Evolutionary conservation across 2,329 filamentous ascomycete species (phyloP).

Genomic region (Pseudogymnoascus destructans): DNA sequence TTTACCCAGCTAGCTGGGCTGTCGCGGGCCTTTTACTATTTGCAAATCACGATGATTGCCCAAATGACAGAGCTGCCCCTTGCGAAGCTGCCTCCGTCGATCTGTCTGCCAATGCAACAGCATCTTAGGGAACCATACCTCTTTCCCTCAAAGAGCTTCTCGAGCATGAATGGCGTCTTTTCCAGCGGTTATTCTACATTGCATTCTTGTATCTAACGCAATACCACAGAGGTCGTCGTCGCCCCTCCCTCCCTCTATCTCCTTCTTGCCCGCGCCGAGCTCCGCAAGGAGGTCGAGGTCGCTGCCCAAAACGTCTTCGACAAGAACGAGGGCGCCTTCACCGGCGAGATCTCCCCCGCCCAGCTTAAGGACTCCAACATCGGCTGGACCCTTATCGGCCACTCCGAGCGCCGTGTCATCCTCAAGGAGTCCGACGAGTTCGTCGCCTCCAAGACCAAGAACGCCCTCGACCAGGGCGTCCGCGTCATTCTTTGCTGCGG

Average conservation of each 20-base stretch:
- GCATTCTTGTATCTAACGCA: neutral
- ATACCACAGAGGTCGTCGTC: constrained; percentile 76
- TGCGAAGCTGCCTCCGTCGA: neutral
- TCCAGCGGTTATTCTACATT: neutral
- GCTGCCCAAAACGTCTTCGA: constrained; percentile 96
- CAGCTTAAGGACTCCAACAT: constrained; percentile 85
- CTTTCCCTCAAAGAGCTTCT: neutral
- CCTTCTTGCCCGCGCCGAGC: constrained; percentile 66
- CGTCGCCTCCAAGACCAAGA: constrained; percentile 89
- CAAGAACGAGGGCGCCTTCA: constrained; percentile 93
- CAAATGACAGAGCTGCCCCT: neutral
- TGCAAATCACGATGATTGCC: no score
- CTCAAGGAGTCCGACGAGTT: constrained; percentile 76
- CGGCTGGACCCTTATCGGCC: constrained; percentile 82
- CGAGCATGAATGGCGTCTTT: neutral
- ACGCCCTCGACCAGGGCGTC: constrained; percentile 73
- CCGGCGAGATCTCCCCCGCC: constrained; percentile 84
- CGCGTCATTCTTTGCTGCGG: constrained; percentile 95
- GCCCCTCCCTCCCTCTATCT: constrained; percentile 87
- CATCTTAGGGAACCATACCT: neutral
- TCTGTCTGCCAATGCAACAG: neutral
- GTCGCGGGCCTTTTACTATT: neutral
- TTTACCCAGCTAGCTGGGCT: neutral
- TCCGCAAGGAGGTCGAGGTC: constrained; percentile 66
- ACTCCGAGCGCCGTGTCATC: constrained; percentile 88